Evolutionary conservation across 2,329 filamentous ascomycete species (phyloP).

Genomic region (Sporothrix pallida): DNA sequence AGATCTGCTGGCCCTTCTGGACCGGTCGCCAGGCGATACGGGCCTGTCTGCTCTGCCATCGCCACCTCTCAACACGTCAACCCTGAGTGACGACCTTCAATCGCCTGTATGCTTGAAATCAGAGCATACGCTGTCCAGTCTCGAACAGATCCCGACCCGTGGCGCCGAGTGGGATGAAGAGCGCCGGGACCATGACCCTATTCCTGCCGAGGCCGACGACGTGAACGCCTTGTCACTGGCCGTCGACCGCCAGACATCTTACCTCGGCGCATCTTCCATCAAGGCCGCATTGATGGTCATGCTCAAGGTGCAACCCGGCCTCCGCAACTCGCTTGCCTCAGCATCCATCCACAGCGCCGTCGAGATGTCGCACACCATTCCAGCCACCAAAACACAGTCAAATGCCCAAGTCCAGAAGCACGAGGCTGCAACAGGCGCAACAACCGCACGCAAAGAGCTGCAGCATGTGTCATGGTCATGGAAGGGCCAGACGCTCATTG

Average conservation of each 20-base stretch:
- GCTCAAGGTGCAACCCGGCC: constrained; percentile 59
- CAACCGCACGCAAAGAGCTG: constrained; percentile 44
- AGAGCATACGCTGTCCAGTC: constrained; percentile 55
- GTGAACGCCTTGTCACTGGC: constrained; percentile 70
- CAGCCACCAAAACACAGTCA: constrained; percentile 52
- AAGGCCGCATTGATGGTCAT: constrained; percentile 77
- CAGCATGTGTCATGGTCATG: constrained; percentile 62
- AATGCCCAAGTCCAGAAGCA: constrained; percentile 42
- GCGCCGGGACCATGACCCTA: constrained; percentile 57
- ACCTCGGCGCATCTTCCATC: constrained; percentile 76
- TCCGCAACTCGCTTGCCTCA: constrained; percentile 53
- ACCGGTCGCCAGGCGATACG: constrained; percentile 52
- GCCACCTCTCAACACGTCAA: constrained; percentile 58
- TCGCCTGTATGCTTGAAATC: constrained; percentile 57
- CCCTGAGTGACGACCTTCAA: constrained; percentile 55
- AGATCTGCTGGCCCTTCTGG: constrained; percentile 63
- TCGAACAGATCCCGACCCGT: constrained; percentile 72
- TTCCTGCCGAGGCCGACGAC: constrained; percentile 71
- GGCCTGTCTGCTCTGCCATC: constrained; percentile 55
- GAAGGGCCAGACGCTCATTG: constrained; percentile 71
- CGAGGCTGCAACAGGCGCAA: not conserved
- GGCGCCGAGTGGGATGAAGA: constrained; percentile 73
- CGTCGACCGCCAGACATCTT: constrained; percentile 65
- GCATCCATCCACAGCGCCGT: constrained; percentile 53
- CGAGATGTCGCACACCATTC: constrained; percentile 54